Evolutionary conservation across 202 grass and related monocot species (phyloP).

Genomic region (Zoysia matrella): DNA sequence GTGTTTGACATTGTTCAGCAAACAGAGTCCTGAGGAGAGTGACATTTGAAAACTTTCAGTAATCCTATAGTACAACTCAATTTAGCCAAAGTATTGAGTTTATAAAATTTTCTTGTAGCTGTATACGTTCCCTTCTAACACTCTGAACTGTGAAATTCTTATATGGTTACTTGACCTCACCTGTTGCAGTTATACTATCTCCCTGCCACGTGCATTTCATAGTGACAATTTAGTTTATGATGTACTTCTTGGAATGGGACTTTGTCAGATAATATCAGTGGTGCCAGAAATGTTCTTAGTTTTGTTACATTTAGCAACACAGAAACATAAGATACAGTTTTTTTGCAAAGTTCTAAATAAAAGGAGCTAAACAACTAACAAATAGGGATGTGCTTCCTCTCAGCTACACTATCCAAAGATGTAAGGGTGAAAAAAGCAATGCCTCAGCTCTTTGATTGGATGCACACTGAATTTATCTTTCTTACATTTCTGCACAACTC

Average conservation of each 20-base stretch:
- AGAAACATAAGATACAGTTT: neutral
- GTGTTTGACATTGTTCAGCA: too few relatives aligned
- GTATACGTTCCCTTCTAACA: too few relatives aligned
- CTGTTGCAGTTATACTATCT: too few relatives aligned
- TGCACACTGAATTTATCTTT: neutral
- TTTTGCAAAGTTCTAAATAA: neutral
- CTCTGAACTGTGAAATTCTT: too few relatives aligned
- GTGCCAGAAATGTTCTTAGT: neutral
- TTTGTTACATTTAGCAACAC: neutral
- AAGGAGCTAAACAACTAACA: neutral
- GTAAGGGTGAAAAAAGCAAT: neutral
- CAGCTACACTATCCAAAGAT: neutral
- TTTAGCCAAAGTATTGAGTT: too few relatives aligned
- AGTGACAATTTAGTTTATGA: slow-evolving; percentile 8
- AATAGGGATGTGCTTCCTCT: neutral
- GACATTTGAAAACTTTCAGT: too few relatives aligned
- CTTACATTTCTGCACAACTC: neutral
- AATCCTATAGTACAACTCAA: too few relatives aligned
- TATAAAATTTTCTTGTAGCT: too few relatives aligned
- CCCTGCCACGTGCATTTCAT: neutral
- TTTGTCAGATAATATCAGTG: slow-evolving; percentile 3
- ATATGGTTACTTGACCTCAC: too few relatives aligned
- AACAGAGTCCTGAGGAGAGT: too few relatives aligned
- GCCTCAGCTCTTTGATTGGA: neutral
- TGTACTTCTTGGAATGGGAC: slow-evolving; percentile 16